Evolutionary conservation across 192 early-diverging fungal genomes (phyloP).

Genomic region (Backusella macrospora): DNA sequence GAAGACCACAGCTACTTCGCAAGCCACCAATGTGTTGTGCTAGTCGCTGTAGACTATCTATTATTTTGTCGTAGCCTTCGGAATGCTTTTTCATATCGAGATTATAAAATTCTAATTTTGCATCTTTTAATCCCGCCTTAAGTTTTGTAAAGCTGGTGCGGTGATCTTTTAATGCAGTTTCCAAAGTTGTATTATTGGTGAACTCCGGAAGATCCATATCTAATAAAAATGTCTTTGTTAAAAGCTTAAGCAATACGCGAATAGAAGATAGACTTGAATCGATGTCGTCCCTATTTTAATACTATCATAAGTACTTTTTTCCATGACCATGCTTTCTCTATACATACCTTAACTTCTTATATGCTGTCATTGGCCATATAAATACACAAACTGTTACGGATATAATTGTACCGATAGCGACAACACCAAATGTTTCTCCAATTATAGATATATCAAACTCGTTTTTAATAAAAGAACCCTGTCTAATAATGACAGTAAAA

Average conservation of each 20-base stretch:
- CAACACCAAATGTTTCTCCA: slow-evolving; percentile 37
- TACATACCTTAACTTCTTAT: slow-evolving; percentile 40
- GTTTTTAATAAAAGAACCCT: slow-evolving; percentile 38
- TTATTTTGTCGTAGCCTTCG: slow-evolving; percentile 46
- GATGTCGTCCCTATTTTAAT: slow-evolving; percentile 40
- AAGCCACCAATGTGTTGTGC: slow-evolving; percentile 70
- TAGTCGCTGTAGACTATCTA: slow-evolving; percentile 60
- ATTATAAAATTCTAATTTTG: slow-evolving; percentile 52
- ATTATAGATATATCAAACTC: slow-evolving; percentile 44
- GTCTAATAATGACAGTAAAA: slow-evolving; percentile 44
- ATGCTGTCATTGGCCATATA: slow-evolving; percentile 54
- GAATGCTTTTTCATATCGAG: slow-evolving; percentile 52
- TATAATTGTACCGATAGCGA: slow-evolving; percentile 45
- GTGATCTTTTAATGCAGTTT: slow-evolving; percentile 60
- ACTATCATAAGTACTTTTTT: not conserved
- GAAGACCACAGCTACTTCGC: slow-evolving; percentile 67
- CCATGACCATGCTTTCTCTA: not conserved
- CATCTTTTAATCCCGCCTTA: slow-evolving; percentile 50
- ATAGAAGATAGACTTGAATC: slow-evolving; percentile 59
- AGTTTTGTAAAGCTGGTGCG: slow-evolving; percentile 58
- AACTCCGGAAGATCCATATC: slow-evolving; percentile 53
- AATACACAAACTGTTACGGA: slow-evolving; percentile 41
- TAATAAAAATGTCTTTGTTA: slow-evolving; percentile 64
- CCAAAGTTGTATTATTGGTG: slow-evolving; percentile 52
- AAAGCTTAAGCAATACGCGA: slow-evolving; percentile 55